A percentile compares a stretch with the other conserved stretches of the same genome.
Evolutionary conservation across 306 rosid species (phyloP).

Genomic region (Crataegus laevigata): DNA sequence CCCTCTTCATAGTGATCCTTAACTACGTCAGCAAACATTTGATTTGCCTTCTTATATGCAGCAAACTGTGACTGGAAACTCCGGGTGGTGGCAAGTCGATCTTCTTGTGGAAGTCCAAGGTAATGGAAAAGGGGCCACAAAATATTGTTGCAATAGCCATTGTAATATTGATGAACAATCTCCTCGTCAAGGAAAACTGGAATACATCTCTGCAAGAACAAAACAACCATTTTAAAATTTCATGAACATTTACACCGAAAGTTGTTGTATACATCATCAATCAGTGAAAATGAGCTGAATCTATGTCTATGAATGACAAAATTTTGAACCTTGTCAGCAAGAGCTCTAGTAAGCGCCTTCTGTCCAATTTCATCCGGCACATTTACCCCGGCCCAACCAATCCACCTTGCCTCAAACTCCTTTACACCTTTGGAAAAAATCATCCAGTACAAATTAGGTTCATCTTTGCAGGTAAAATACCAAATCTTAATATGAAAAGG

Average conservation of each 20-base stretch:
- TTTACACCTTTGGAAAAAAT: slow-evolving; percentile 59
- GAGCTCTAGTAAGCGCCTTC: slow-evolving; percentile 74
- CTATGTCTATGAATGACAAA: background rate
- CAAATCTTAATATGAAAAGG: background rate
- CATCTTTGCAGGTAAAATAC: slow-evolving; percentile 2
- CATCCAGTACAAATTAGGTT: slow-evolving; percentile 11
- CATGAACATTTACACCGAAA: background rate
- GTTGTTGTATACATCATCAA: background rate
- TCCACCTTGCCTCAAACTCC: slow-evolving; percentile 85
- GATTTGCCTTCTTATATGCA: slow-evolving; percentile 84
- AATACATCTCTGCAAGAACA: slow-evolving; percentile 58
- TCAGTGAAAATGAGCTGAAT: background rate
- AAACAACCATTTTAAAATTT: slow-evolving; percentile 7
- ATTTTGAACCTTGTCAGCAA: slow-evolving; percentile 66
- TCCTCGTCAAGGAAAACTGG: slow-evolving; percentile 94
- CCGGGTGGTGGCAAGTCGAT: slow-evolving; percentile 91
- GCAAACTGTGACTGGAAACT: slow-evolving; percentile 88
- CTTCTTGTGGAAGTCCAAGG: slow-evolving; percentile 96
- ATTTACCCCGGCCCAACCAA: slow-evolving; percentile 95
- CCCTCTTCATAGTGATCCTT: slow-evolving; percentile 71
- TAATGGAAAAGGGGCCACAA: slow-evolving; percentile 94
- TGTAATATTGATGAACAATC: slow-evolving; percentile 84
- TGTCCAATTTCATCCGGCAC: slow-evolving; percentile 84
- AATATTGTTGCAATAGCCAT: slow-evolving; percentile 90
- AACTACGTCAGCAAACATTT: slow-evolving; percentile 92